Conservation (phyloP, 192 early-diverging fungal genomes). For the Spizellomyces punctatus region DNA sequence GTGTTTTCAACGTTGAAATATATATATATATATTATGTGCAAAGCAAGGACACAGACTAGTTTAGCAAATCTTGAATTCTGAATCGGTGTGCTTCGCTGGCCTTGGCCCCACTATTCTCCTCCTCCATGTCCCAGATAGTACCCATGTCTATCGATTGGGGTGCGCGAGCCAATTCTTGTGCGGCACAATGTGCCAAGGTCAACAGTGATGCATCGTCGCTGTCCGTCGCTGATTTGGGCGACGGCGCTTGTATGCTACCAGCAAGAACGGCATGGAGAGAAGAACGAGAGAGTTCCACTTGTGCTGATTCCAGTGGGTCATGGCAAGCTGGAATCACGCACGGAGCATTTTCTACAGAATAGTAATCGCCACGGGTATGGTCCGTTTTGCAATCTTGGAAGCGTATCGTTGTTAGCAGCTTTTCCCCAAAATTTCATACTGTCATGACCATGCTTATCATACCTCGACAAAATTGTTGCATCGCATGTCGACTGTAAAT, state of each 20-base stretch:
- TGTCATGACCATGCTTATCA: background rate
- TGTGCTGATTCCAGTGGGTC: background rate
- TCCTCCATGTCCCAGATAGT: background rate
- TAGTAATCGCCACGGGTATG: slow-evolving; percentile 22
- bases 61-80: slow-evolving; percentile 25
- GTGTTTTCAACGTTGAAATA: no score
- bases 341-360: slow-evolving; percentile 18
- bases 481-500: slow-evolving; percentile 18
- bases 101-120: background rate
- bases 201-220: slow-evolving; percentile 5
- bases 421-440: no score
- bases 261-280: slow-evolving; percentile 17
- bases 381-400: slow-evolving; percentile 4
- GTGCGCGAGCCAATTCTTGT: slow-evolving; percentile 12
- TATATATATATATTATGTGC: no score
- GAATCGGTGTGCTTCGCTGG: slow-evolving; percentile 1
- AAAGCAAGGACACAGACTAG: background rate
- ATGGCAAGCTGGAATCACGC: slow-evolving; percentile 10
- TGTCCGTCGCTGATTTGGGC: background rate
- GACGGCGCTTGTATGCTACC: background rate
- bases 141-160: background rate
- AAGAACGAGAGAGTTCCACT: background rate
- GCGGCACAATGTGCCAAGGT: slow-evolving; percentile 23
- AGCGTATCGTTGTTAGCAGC: background rate
- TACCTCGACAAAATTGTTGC: slow-evolving; percentile 2